Evolutionary conservation across 805 yeast species (phyloP).

Genomic region (Kodamaea restingae): DNA sequence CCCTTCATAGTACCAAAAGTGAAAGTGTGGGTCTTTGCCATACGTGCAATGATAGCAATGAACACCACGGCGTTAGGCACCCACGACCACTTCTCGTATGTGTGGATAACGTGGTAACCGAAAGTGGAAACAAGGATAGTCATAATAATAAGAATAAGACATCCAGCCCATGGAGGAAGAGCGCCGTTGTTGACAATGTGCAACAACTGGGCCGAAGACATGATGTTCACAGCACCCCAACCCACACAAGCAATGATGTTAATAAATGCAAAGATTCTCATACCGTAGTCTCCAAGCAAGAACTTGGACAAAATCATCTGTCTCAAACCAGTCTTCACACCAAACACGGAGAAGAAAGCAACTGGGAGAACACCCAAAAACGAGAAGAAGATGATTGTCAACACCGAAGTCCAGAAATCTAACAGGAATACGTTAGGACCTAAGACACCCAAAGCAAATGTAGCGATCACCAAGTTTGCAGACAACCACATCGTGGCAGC

Average conservation of each 20-base stretch:
- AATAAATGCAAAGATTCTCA: constrained; percentile 72
- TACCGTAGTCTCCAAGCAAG: constrained; percentile 69
- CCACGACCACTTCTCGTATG: constrained; percentile 85
- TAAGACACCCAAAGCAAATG: constrained; percentile 69
- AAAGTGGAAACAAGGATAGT: constrained; percentile 75
- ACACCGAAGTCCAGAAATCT: constrained; percentile 68
- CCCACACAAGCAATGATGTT: constrained; percentile 87
- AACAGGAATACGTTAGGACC: constrained; percentile 59
- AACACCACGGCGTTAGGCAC: constrained; percentile 73
- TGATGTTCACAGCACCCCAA: constrained; percentile 92
- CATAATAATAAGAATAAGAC: constrained; percentile 62
- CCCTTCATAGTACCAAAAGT: constrained; percentile 29
- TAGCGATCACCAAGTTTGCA: constrained; percentile 83
- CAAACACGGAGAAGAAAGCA: constrained; percentile 78
- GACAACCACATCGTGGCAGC: constrained; percentile 90
- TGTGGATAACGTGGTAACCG: constrained; percentile 79
- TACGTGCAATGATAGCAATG: constrained; percentile 73
- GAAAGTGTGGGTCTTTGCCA: constrained; percentile 65
- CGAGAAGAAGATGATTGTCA: constrained; percentile 68
- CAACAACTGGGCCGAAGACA: constrained; percentile 82
- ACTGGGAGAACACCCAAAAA: constrained; percentile 73
- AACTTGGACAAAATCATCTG: constrained; percentile 81
- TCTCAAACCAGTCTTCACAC: constrained; percentile 80
- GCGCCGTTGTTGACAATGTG: constrained; percentile 64
- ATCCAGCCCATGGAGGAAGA: constrained; percentile 89